Percentiles rank a stretch among this genome's conserved stretches.
Conservation (phyloP, 2,329 filamentous ascomycete species). For the Pseudocercospora pini-densiflorae region DNA sequence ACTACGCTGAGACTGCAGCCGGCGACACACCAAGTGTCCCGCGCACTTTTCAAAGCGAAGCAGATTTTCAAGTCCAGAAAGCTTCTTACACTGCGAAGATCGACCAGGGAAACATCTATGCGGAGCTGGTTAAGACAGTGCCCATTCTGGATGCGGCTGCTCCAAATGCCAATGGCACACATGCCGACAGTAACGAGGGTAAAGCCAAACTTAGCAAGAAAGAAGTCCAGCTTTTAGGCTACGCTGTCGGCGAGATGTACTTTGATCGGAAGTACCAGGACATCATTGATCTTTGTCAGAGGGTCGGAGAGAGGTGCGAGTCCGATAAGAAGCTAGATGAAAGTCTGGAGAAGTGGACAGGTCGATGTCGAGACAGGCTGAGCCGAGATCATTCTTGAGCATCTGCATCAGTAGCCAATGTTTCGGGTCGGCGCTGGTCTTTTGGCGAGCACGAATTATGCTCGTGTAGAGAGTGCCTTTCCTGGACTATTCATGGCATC, state of each 20-base stretch:
- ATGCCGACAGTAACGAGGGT: neutral
- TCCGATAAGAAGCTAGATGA: conserved; percentile 31
- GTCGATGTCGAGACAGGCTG: conserved; percentile 10
- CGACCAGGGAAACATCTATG: conserved; percentile 34
- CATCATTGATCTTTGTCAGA: conserved; percentile 32
- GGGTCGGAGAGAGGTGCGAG: conserved; percentile 30
- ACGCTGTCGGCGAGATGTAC: conserved; percentile 63
- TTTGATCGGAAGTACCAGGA: conserved; percentile 62
- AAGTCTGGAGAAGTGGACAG: conserved; percentile 33
- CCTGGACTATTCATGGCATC: too few species aligned
- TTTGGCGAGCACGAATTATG: neutral
- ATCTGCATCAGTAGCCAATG: neutral
- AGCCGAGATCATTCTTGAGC: neutral
- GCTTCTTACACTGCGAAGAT: conserved; percentile 38
- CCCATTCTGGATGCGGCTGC: conserved; percentile 20
- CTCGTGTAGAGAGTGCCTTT: too few species aligned
- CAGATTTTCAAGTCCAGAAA: conserved; percentile 38
- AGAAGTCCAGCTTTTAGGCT: conserved; percentile 46
- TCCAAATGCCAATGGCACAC: neutral
- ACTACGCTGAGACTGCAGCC: conserved; percentile 38
- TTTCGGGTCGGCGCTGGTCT: neutral
- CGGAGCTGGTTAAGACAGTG: conserved; percentile 27
- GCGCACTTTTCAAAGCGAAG: conserved; percentile 40
- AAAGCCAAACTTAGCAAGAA: conserved; percentile 36
- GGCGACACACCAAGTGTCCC: conserved; percentile 32